Percentiles rank a stretch among this genome's conserved stretches.
Conservation (phyloP, 2,329 filamentous ascomycete species). For the Cyphellophora europaea region DNA sequence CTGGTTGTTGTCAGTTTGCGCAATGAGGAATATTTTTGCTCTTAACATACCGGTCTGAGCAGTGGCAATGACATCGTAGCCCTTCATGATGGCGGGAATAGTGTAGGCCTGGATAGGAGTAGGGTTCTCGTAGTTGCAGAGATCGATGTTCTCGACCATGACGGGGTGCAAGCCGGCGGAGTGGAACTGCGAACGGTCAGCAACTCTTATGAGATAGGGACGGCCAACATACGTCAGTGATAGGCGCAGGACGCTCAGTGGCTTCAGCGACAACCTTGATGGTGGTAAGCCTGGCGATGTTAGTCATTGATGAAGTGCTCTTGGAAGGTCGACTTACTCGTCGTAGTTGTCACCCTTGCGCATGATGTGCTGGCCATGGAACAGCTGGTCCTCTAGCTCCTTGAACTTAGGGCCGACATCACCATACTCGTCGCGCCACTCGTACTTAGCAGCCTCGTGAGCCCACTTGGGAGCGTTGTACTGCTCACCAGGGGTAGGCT, state of each 20-base stretch:
- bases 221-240: constrained; percentile 37
- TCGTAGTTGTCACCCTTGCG: constrained; percentile 54
- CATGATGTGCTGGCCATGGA: constrained; percentile 45
- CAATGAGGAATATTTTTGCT: constrained; percentile 2
- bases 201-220: not conserved
- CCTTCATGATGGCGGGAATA: constrained; percentile 67
- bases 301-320: constrained; percentile 5
- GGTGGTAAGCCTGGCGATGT: constrained; percentile 29
- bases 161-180: constrained; percentile 76
- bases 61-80: constrained; percentile 75
- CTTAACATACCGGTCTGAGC: constrained; percentile 71
- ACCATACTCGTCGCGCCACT: constrained; percentile 77
- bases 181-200: constrained; percentile 44
- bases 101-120: constrained; percentile 85
- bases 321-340: constrained; percentile 37
- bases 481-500: too few species aligned
- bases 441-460: constrained; percentile 58
- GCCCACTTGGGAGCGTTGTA: constrained; percentile 32
- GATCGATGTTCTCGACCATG: constrained; percentile 66
- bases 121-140: constrained; percentile 61
- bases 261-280: constrained; percentile 45
- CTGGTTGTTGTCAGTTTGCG: constrained; percentile 37
- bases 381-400: constrained; percentile 68
- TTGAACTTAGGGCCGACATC: constrained; percentile 67
- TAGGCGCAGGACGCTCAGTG: constrained; percentile 35